Percentiles rank a stretch among this genome's conserved stretches.
Conservation (phyloP, 2,329 filamentous ascomycete species). For the Apiospora rasikravindrae region DNA sequence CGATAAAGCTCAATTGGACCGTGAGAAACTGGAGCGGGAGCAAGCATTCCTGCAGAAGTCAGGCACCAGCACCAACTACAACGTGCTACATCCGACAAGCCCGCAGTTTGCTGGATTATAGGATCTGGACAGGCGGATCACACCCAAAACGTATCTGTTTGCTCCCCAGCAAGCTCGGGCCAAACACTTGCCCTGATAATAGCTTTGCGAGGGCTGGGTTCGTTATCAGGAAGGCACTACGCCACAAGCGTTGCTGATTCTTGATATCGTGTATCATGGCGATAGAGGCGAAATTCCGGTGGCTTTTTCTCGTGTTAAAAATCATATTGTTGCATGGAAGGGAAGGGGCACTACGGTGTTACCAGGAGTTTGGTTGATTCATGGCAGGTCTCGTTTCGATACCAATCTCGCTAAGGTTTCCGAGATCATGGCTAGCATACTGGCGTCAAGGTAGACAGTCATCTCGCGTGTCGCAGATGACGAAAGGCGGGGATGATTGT, state of each 20-base stretch:
- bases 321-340: conserved; percentile 10
- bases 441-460: conserved; percentile 10
- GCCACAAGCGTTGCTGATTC: neutral
- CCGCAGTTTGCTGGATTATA: conserved; percentile 41
- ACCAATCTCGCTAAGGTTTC: neutral
- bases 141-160: neutral
- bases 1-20: conserved; percentile 79
- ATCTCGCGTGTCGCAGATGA: neutral
- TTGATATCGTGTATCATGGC: conserved; percentile 4
- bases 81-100: conserved; percentile 38
- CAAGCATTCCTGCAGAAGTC: conserved; percentile 36
- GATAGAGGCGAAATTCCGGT: neutral
- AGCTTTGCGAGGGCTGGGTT: neutral
- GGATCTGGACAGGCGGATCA: neutral
- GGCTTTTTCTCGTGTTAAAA: conserved; percentile 12
- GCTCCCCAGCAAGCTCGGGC: neutral
- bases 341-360: conserved; percentile 6
- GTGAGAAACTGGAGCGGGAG: conserved; percentile 80
- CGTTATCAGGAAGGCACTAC: neutral
- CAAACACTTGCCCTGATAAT: neutral
- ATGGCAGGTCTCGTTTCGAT: neutral
- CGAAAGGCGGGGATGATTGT: neutral
- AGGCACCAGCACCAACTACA: conserved; percentile 34
- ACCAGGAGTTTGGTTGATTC: conserved; percentile 11
- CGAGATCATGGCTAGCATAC: conserved; percentile 6